phyloP scores from a whole-genome alignment of 78 protist genomes.

The Dictyostelium intermedium region DNA sequence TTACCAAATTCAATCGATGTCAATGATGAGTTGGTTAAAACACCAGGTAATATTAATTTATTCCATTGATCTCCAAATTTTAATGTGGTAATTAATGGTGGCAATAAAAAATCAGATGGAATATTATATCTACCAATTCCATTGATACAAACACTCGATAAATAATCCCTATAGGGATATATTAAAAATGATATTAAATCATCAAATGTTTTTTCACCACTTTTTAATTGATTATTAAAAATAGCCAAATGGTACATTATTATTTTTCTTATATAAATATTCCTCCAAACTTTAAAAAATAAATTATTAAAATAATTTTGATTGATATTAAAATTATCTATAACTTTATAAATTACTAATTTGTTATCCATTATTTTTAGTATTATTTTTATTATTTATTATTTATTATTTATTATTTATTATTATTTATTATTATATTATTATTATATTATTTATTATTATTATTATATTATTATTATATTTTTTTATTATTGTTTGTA shows the following conservation, averaged over 20 bases:
- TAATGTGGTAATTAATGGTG: neutral
- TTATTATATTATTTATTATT: neutral
- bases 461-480: too few relatives aligned
- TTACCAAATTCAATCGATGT: neutral
- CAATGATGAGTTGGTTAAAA: neutral
- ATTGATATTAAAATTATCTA: neutral
- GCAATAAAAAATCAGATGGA: neutral
- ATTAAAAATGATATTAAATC: slow-evolving; percentile 1
- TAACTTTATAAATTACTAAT: neutral
- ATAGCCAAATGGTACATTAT: neutral
- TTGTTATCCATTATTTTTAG: neutral
- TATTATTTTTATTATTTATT: neutral
- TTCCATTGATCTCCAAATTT: neutral
- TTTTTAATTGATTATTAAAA: neutral
- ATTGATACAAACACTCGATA: neutral
- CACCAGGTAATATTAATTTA: neutral
- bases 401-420: too few relatives aligned
- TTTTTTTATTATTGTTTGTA: too few relatives aligned
- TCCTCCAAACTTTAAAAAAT: neutral
- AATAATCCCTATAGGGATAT: neutral
- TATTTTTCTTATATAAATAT: neutral
- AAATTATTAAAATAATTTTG: neutral
- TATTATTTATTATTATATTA: too few relatives aligned
- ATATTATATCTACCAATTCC: neutral
- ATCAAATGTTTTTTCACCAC: neutral